Base-by-base conservation (phyloP, 1,139 yeast genomes). In the Ogataea hybrid region DNA sequence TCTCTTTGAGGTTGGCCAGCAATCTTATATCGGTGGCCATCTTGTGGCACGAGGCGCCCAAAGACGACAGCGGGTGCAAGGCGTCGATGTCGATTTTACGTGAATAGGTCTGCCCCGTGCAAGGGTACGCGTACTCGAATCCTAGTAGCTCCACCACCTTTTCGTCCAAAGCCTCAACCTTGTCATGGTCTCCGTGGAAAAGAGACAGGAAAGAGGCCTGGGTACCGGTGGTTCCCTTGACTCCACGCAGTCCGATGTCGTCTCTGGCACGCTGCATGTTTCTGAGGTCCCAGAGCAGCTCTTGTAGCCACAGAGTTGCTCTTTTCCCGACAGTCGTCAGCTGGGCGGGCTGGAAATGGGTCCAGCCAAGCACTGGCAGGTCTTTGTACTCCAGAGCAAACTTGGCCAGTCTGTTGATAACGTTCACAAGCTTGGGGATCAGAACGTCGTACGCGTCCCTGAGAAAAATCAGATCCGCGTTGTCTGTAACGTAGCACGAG, bases 301-400 rank as follows among this genome's bases (percentile, higher is more conserved):
- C 99, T 73, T 92, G 99, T 58, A 94, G 75, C 98, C 98, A 92
- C 61, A 92, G 74, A 37, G 97, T 88, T 44, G 96, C 95, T 71
- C 99, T 84, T 75, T 92, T 92, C 63, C 99, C 99, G 49, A 92
- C 96, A 32, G 99, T 92, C 51, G 97, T 90, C 63, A 94, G 79
- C 73, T 92, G 99, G 44, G 98, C 98, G 16, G 99, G 99, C 71
- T 92, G 99, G 79, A 92, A 92, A 69, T 92, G 99, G 47, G 99
- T 92, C 97, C 97, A 92, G 30, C 99, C 99, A 54, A 92, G 78
- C 37, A 90, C 97, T 34, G 99, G 98, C 68, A 89, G 69, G 66
- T 92, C 97, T 73, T 92, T 92, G 73, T 92, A 81, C 65, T 86
- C 81, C 52, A 88, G 62, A 39, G 98, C 97, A 67, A 94, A 92